Percentiles rank a stretch among this genome's conserved stretches.
Evolutionary conservation across 306 rosid species (phyloP).

Genomic region (Hippophae rhamnoides): DNA sequence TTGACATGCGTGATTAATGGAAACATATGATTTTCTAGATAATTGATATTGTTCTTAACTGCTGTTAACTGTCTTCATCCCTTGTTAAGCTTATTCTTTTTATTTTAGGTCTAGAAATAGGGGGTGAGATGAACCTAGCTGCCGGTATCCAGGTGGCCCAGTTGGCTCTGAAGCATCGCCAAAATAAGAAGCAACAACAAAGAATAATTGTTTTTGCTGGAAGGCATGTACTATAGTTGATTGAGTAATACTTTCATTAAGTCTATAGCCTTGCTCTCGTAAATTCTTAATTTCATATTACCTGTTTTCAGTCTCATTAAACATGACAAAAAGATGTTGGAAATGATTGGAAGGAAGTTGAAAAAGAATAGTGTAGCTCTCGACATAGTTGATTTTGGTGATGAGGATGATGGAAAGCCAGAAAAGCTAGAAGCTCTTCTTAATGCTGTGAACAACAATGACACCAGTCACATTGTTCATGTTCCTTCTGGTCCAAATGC

Average conservation of each 20-base stretch:
- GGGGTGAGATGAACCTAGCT: slow-evolving; percentile 93
- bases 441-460: slow-evolving; percentile 71
- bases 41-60: not conserved
- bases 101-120: slow-evolving; percentile 67
- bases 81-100: not conserved
- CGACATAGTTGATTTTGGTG: slow-evolving; percentile 81
- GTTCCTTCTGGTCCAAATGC: slow-evolving; percentile 50
- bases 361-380: slow-evolving; percentile 92
- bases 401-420: slow-evolving; percentile 76
- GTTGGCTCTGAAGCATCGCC: slow-evolving; percentile 95
- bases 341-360: slow-evolving; percentile 75
- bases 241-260: slow-evolving; percentile 7
- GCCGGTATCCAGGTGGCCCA: slow-evolving; percentile 96
- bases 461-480: slow-evolving; percentile 60
- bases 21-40: no score
- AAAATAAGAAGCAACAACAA: slow-evolving; percentile 95
- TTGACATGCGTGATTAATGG: no score
- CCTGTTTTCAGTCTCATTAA: slow-evolving; percentile 50
- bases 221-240: slow-evolving; percentile 35
- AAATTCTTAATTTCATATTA: slow-evolving; percentile 4
- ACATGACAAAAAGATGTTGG: slow-evolving; percentile 70
- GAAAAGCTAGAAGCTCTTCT: slow-evolving; percentile 84
- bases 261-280: slow-evolving; percentile 7
- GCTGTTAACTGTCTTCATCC: not conserved
- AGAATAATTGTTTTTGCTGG: slow-evolving; percentile 89